Evolutionary conservation across 2,329 filamentous ascomycete genomes (phyloP).

Genomic region (Sporothrix luriei): DNA sequence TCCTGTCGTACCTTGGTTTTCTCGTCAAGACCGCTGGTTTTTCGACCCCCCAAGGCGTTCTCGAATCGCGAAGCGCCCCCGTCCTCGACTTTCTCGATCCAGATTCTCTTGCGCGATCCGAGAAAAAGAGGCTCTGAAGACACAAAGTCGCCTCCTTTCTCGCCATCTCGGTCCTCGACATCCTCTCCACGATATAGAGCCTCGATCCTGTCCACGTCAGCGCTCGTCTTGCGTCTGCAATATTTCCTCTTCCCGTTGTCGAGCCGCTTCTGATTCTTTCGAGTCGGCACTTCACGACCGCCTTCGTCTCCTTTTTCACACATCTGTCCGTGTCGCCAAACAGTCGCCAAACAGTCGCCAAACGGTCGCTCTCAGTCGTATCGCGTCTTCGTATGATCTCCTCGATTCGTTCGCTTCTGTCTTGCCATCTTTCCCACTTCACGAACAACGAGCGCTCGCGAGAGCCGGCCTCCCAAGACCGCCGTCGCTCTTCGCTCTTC

Average conservation of each 20-base stretch:
- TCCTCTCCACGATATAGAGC: neutral
- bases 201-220: neutral
- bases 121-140: constrained; percentile 2
- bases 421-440: neutral
- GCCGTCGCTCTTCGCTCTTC: neutral
- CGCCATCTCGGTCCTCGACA: neutral
- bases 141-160: constrained; percentile 3
- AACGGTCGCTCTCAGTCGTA: neutral
- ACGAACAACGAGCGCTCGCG: neutral
- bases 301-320: neutral
- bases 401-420: neutral
- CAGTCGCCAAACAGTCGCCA: neutral
- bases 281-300: neutral
- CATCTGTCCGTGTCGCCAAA: neutral
- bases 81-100: constrained; percentile 24
- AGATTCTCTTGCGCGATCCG: constrained; percentile 26
- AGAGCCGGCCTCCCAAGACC: neutral
- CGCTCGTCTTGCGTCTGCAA: neutral
- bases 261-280: neutral
- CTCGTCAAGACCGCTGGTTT: neutral
- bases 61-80: constrained; percentile 23
- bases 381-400: neutral
- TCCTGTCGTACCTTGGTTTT: constrained; percentile 1
- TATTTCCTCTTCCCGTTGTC: neutral
- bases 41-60: neutral